Percentiles rank a stretch among this genome's conserved stretches.
phyloP scores from a whole-genome alignment of 2,329 filamentous ascomycete genomes.

The Gliomastix tumulicola region DNA sequence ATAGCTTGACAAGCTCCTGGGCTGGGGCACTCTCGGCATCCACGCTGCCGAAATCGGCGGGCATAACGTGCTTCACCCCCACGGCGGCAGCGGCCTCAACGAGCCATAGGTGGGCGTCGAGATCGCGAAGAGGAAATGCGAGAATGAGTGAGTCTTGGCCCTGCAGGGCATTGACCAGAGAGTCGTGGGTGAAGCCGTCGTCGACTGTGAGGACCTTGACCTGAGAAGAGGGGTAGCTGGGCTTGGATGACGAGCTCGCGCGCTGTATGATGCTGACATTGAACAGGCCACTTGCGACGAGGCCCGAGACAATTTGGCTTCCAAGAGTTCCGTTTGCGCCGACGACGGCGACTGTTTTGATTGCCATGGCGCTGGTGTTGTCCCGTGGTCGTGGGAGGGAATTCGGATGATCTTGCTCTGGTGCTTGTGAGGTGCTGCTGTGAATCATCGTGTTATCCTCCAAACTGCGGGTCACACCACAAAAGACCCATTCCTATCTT shows the following conservation, averaged over 20 bases:
- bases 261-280: constrained; percentile 50
- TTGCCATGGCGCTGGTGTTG: constrained; percentile 1
- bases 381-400: no score
- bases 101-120: constrained; percentile 37
- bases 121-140: constrained; percentile 28
- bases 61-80: constrained; percentile 55
- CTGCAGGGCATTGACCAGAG: constrained; percentile 37
- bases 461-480: no score
- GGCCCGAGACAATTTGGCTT: constrained; percentile 24
- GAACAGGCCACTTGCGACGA: constrained; percentile 30
- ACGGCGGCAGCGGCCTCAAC: constrained; percentile 52
- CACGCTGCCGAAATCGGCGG: constrained; percentile 46
- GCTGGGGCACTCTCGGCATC: constrained; percentile 24
- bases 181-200: constrained; percentile 18
- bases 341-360: constrained; percentile 24
- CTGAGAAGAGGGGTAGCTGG: constrained; percentile 10
- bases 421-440: no score
- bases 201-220: constrained; percentile 15
- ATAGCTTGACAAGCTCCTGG: constrained; percentile 20
- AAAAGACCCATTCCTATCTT: no score
- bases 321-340: constrained; percentile 32
- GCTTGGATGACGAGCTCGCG: constrained; percentile 16
- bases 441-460: no score
- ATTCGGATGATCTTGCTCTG: no score
- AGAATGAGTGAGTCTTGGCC: constrained; percentile 51